These are phyloP conservation scores for Bretziella fagacearum DNA, from an alignment of 2,329 filamentous ascomycete genomes.

Conservation along the genomic window DNA sequence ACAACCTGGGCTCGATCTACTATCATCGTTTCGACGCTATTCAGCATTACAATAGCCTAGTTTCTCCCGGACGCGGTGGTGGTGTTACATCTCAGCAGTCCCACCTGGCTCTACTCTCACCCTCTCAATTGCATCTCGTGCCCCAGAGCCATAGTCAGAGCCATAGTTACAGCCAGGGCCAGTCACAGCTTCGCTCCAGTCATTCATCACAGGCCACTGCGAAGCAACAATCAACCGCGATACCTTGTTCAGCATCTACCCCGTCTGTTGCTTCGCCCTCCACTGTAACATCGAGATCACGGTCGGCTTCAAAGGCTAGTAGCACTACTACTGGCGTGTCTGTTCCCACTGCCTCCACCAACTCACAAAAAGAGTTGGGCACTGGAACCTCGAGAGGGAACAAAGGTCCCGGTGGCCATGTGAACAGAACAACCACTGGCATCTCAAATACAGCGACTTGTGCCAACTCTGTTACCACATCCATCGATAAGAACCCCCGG, in stretches of 20 bases:
- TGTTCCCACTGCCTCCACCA: background rate
- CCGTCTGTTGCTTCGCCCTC: background rate
- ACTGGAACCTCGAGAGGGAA: conserved; percentile 1
- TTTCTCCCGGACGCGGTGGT: conserved; percentile 38
- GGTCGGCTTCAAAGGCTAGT: conserved; percentile 4
- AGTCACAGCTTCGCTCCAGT: background rate
- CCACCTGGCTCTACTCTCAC: background rate
- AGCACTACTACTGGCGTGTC: background rate
- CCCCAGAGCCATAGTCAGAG: background rate
- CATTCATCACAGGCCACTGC: background rate
- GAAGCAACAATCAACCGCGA: background rate
- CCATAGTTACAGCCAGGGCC: too few species aligned
- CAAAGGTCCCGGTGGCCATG: conserved; percentile 9
- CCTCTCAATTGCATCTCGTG: background rate
- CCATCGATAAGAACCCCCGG: too few species aligned
- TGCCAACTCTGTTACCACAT: background rate
- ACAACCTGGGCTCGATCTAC: conserved; percentile 33
- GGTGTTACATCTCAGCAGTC: conserved; percentile 26
- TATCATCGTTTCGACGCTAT: conserved; percentile 26
- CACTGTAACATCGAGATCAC: background rate
- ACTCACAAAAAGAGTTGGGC: background rate
- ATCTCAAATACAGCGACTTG: background rate
- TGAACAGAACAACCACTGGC: conserved; percentile 1
- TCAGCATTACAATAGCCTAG: conserved; percentile 47
- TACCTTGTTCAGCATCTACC: background rate